Base-by-base conservation (phyloP, 129 eudicot species). In the Apium graveolens region DNA sequence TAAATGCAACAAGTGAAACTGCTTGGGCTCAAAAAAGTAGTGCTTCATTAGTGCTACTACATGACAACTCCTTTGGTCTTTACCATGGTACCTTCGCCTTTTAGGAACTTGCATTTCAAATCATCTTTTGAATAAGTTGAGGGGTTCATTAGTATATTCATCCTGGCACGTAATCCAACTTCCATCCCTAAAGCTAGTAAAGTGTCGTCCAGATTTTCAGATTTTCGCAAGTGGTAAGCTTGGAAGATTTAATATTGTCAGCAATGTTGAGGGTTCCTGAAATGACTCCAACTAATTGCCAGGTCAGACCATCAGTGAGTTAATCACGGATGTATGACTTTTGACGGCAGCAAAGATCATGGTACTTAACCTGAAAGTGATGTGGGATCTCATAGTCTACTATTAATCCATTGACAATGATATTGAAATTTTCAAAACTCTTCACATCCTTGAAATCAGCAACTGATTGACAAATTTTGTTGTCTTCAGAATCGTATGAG, bases 171-270 rank as follows among this genome's bases (percentile, higher is more conserved):
- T 32, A 85, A 85, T 6, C 82, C 86, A 27, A 85, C 83, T 32
- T 43, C 29, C 86, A 85, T 75, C 26, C 88, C 88, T 34, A 85
- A 83, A 26, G 69, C 76, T 71, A 79, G 71, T 18, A 85, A 73
- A 16, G 78, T 85, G 57, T 69, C 70, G 63, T 79, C 81, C 85
- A 83, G 82, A 34, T 26, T 42, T 63, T 46, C 24, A 79, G 10
- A 39, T 69, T 31, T 18, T 76, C 37, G 37, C 77, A 14, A 26
- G 53, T 37, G 29, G 62, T 69, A 2, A 39, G 73, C 44, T 76
- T 44, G 72, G 60, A 76, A 35, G 68, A 45, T 70, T 63, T 79
- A 16, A 85, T 82, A 37, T 80, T 83, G 6, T 76, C 70, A 21
- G 85, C 86, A 45, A 82, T 70, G 24, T 32, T 76, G 8, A 82